These are phyloP conservation scores for Cordyceps tenuipes DNA, from an alignment of 2,329 filamentous ascomycete species.

Conservation along the genomic window DNA sequence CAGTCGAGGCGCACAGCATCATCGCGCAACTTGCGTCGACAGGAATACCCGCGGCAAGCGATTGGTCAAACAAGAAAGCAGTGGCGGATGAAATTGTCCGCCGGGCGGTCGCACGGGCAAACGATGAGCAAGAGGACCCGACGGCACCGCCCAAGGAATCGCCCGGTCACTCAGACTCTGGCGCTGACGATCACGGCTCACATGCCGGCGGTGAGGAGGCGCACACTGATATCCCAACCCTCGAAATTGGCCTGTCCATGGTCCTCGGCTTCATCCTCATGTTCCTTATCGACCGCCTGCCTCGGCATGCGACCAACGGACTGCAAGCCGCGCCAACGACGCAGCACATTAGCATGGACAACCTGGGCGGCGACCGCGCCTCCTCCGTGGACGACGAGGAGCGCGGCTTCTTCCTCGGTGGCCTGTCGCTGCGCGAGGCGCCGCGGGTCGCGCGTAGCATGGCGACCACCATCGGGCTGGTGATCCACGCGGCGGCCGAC, in stretches of 20 bases:
- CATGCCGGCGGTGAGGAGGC: constrained; percentile 26
- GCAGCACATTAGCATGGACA: constrained; percentile 82
- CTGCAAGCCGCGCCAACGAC: constrained; percentile 58
- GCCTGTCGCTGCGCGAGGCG: constrained; percentile 41
- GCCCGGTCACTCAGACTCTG: constrained; percentile 18
- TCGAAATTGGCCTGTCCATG: constrained; percentile 80
- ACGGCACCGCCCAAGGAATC: constrained; percentile 6
- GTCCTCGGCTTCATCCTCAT: constrained; percentile 88
- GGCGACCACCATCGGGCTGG: constrained; percentile 86
- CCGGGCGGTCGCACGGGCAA: constrained; percentile 9
- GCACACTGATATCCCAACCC: constrained; percentile 46
- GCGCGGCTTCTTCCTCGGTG: constrained; percentile 48
- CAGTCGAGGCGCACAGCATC: constrained; percentile 19
- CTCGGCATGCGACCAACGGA: constrained; percentile 60
- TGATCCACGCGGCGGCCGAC: constrained; percentile 91
- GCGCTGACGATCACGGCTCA: constrained; percentile 20
- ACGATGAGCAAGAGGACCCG: constrained; percentile 11
- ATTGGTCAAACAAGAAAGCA: not conserved
- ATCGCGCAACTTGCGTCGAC: not conserved
- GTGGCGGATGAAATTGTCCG: not conserved
- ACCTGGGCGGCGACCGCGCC: constrained; percentile 49
- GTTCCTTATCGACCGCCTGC: constrained; percentile 88
- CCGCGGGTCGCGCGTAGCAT: constrained; percentile 54
- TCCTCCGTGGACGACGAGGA: constrained; percentile 45
- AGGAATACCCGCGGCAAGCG: not conserved